A percentile compares a stretch with the other conserved stretches of the same genome.
Conservation (phyloP, 331 rosid genomes). For the Acacia pycnantha region DNA sequence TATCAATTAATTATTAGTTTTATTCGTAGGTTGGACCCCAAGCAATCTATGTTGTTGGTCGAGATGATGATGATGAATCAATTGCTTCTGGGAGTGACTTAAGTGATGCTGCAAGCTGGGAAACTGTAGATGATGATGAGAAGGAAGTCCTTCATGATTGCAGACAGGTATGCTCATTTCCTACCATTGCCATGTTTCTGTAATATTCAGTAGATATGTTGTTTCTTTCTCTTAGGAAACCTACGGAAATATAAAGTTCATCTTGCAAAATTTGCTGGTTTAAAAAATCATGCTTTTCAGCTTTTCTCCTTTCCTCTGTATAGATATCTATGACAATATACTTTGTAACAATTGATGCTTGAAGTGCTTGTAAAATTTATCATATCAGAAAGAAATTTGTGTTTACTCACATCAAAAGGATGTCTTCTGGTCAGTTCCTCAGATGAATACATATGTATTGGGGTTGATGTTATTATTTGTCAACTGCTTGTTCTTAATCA, state of each 20-base stretch:
- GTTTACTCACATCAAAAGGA: conserved; percentile 10
- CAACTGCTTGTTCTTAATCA: conserved; percentile 2
- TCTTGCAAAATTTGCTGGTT: conserved; percentile 10
- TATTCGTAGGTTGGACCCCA: conserved; percentile 91
- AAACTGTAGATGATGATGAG: conserved; percentile 85
- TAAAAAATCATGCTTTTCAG: neutral
- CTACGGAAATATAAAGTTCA: conserved; percentile 15
- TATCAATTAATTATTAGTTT: conserved; percentile 27
- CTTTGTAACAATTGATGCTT: neutral
- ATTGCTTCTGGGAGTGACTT: conserved; percentile 86
- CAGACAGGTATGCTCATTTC: conserved; percentile 60
- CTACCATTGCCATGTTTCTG: conserved; percentile 19
- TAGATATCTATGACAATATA: neutral
- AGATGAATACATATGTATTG: neutral
- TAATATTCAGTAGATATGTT: conserved; percentile 22
- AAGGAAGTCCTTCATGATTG: conserved; percentile 55
- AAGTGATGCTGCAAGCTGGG: conserved; percentile 99
- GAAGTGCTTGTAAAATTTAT: neutral
- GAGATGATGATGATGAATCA: conserved; percentile 95
- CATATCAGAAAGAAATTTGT: neutral
- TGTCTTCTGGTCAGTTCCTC: conserved; percentile 21
- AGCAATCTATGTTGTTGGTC: conserved; percentile 97
- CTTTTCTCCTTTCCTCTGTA: neutral
- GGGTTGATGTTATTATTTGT: conserved; percentile 17
- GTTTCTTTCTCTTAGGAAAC: conserved; percentile 23